Evolutionary conservation across 176 grass and related monocot genomes (phyloP).

Genomic region (Areca catechu): DNA sequence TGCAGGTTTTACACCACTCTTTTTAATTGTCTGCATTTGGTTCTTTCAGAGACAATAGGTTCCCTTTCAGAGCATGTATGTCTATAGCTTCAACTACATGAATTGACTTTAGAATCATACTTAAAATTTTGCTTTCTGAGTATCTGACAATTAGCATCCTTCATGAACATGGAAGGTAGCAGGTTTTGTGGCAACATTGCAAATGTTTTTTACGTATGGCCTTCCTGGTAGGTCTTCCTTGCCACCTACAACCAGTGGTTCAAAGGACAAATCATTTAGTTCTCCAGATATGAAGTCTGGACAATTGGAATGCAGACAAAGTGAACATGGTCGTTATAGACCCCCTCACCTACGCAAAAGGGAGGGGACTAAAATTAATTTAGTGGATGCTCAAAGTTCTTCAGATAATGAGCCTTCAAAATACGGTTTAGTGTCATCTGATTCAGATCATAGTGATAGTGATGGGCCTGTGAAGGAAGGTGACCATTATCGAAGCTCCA

Average conservation of each 20-base stretch:
- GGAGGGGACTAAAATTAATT: slow-evolving; percentile 27
- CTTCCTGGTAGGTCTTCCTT: slow-evolving; percentile 39
- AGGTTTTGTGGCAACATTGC: slow-evolving; percentile 77
- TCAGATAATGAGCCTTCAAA: slow-evolving; percentile 61
- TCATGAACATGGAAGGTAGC: slow-evolving; percentile 65
- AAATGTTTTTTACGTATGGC: slow-evolving; percentile 77
- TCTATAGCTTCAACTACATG: slow-evolving; percentile 13
- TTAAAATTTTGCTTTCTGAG: slow-evolving; percentile 6
- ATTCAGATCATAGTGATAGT: slow-evolving; percentile 89
- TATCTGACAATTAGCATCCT: slow-evolving; percentile 23
- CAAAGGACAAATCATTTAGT: slow-evolving; percentile 30
- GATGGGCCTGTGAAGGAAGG: slow-evolving; percentile 55
- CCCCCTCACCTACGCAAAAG: slow-evolving; percentile 79
- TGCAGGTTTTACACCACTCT: slow-evolving; percentile 64
- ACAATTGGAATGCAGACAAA: slow-evolving; percentile 13
- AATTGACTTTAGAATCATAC: background rate
- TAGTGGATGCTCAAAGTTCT: slow-evolving; percentile 30
- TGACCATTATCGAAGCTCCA: slow-evolving; percentile 74
- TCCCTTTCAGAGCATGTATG: slow-evolving; percentile 85
- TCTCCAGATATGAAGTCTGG: slow-evolving; percentile 20
- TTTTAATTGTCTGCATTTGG: slow-evolving; percentile 77
- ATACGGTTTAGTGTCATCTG: slow-evolving; percentile 78
- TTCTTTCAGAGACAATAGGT: slow-evolving; percentile 71
- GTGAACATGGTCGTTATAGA: slow-evolving; percentile 40
- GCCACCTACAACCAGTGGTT: slow-evolving; percentile 17